Conservation (phyloP, 768 basidiomycete genomes). For the Baorangia bicolor region DNA sequence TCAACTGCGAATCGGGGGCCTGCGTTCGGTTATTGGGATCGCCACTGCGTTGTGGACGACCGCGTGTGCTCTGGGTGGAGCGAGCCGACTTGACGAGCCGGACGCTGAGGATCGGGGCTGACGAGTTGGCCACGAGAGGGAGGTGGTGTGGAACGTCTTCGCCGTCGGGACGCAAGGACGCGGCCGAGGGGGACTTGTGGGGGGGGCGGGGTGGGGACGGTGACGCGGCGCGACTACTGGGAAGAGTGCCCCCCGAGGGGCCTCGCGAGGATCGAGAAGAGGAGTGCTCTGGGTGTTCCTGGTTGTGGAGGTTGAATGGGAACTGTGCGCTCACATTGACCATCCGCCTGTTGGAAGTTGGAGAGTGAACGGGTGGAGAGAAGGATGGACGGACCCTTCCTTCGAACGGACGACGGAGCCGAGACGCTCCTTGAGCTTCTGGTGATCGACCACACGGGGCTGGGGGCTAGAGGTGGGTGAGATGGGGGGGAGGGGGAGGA, state of each 20-base stretch:
- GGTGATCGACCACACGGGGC: conserved; percentile 44
- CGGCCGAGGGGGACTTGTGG: conserved; percentile 22
- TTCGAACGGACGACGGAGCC: conserved; percentile 57
- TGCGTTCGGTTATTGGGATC: conserved; percentile 13
- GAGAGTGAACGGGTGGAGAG: not conserved
- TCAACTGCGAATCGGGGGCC: not conserved
- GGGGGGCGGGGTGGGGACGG: conserved; percentile 20
- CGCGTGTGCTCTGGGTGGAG: conserved; percentile 18
- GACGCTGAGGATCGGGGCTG: conserved; percentile 21
- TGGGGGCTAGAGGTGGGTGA: conserved; percentile 20
- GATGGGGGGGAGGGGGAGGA: not conserved
- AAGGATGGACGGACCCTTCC: conserved; percentile 47
- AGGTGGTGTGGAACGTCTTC: conserved; percentile 16
- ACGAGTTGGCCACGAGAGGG: not conserved
- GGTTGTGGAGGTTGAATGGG: conserved; percentile 56
- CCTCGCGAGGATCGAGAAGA: conserved; percentile 33
- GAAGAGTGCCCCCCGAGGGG: conserved; percentile 32
- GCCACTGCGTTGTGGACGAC: conserved; percentile 17
- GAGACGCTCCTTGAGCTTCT: conserved; percentile 50
- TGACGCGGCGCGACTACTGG: conserved; percentile 20
- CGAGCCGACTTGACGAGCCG: conserved; percentile 22
- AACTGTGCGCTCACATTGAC: conserved; percentile 61
- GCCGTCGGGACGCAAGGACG: conserved; percentile 21
- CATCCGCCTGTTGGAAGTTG: conserved; percentile 53
- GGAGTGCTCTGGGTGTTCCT: conserved; percentile 18